Evolutionary conservation across 2,329 filamentous ascomycete genomes (phyloP).

Genomic region (Taxawa tesnikishii): DNA sequence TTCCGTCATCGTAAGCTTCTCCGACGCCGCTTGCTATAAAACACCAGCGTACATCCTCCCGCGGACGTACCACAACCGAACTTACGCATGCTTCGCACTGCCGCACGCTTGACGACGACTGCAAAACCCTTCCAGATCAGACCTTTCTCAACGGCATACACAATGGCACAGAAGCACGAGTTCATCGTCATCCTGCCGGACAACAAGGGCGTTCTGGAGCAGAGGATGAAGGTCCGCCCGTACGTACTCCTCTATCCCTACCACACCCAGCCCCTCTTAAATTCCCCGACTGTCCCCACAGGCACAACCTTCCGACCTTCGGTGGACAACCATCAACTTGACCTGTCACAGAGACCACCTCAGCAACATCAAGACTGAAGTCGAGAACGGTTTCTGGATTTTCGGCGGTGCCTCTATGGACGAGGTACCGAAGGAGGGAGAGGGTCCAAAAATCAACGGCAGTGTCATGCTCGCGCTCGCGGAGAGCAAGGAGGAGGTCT

Average conservation of each 20-base stretch:
- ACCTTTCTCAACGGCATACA: conserved; percentile 8
- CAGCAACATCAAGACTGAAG: conserved; percentile 36
- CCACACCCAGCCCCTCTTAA: not conserved
- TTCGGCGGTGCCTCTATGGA: conserved; percentile 60
- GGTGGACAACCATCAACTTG: not conserved
- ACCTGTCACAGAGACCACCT: conserved; percentile 36
- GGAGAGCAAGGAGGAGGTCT: conserved; percentile 55
- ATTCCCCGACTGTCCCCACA: conserved; percentile 9
- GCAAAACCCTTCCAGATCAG: too few relatives aligned
- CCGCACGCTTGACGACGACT: too few relatives aligned
- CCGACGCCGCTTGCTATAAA: too few relatives aligned
- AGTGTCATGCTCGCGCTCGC: conserved; percentile 58
- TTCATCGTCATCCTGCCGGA: conserved; percentile 41
- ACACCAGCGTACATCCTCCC: too few relatives aligned
- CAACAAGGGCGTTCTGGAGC: conserved; percentile 25
- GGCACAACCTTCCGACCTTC: conserved; percentile 13
- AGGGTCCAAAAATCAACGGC: conserved; percentile 59
- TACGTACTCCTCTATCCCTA: conserved; percentile 17
- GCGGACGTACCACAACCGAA: too few relatives aligned
- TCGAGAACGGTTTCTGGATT: conserved; percentile 46
- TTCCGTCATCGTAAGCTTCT: too few relatives aligned
- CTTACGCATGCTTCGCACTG: too few relatives aligned
- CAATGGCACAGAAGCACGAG: conserved; percentile 27
- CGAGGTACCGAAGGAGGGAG: conserved; percentile 48
- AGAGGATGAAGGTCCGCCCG: conserved; percentile 29